Evolutionary conservation across 2,329 filamentous ascomycete species (phyloP).

Genomic region (Ophiosphaerella korrae): DNA sequence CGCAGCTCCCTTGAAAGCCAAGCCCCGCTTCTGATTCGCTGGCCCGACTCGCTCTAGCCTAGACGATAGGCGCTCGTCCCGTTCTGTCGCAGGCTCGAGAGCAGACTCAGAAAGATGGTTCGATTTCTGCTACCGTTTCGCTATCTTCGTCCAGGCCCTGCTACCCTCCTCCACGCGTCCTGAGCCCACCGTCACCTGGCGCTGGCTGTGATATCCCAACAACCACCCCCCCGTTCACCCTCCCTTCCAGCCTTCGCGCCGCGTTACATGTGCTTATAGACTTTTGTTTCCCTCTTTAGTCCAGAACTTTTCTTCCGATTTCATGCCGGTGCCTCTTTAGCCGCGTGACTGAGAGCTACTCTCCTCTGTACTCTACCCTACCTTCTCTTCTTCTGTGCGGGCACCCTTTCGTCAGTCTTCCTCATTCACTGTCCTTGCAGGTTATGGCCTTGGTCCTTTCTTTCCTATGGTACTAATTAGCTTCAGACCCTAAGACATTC

Average conservation of each 20-base stretch:
- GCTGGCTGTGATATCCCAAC: conserved; percentile 35
- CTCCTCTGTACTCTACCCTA: conserved; percentile 15
- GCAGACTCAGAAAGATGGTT: conserved; percentile 36
- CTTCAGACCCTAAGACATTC: conserved; percentile 30
- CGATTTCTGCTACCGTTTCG: conserved; percentile 42
- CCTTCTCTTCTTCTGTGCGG: conserved; percentile 46
- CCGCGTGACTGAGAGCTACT: conserved; percentile 36
- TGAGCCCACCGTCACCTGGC: conserved; percentile 32
- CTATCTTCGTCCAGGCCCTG: conserved; percentile 33
- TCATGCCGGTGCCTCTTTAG: conserved; percentile 48
- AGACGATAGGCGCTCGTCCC: conserved; percentile 36
- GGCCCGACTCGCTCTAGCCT: conserved; percentile 23
- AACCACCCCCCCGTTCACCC: conserved; percentile 21
- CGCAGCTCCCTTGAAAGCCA: conserved; percentile 11
- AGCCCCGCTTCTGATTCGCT: conserved; percentile 32
- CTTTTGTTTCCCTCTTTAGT: conserved; percentile 43
- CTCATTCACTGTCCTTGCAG: conserved; percentile 1
- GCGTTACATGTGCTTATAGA: conserved; percentile 43
- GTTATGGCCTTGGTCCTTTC: conserved; percentile 9
- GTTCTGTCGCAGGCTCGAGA: conserved; percentile 39
- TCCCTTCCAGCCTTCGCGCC: conserved; percentile 16
- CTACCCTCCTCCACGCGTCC: conserved; percentile 36
- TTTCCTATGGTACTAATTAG: not conserved
- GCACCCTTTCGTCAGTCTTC: conserved; percentile 45
- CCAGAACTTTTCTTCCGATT: conserved; percentile 36